Conservation (phyloP, 2,329 filamentous ascomycete genomes). For the Plectosphaerella plurivora region DNA sequence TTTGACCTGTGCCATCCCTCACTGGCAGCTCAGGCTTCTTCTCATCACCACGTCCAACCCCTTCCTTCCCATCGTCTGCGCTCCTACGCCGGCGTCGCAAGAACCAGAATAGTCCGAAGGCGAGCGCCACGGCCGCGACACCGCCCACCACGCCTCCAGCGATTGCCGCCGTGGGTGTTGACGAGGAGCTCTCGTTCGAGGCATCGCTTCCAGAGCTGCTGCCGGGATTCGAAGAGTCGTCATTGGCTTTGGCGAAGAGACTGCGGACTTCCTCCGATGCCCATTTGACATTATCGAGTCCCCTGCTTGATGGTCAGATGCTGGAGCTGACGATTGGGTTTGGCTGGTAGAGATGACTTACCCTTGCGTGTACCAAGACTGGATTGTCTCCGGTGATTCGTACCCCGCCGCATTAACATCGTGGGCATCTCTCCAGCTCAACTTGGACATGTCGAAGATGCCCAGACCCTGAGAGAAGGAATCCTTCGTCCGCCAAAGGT, state of each 20-base stretch:
- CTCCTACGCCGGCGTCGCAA: slow-evolving; percentile 32
- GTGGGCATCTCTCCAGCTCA: slow-evolving; percentile 28
- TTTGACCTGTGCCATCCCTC: too few relatives aligned
- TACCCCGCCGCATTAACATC: slow-evolving; percentile 27
- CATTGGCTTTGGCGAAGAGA: not conserved
- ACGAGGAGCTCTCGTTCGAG: not conserved
- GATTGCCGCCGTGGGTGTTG: slow-evolving; percentile 29
- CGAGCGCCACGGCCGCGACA: slow-evolving; percentile 32
- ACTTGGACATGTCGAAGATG: slow-evolving; percentile 31
- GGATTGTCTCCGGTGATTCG: slow-evolving; percentile 23
- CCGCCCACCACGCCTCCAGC: slow-evolving; percentile 44
- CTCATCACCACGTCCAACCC: too few relatives aligned
- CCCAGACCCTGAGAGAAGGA: slow-evolving; percentile 30
- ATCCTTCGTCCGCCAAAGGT: slow-evolving; percentile 13
- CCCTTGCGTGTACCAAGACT: slow-evolving; percentile 26
- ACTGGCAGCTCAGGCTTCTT: too few relatives aligned
- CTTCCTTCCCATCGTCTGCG: slow-evolving; percentile 11
- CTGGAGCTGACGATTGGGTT: not conserved
- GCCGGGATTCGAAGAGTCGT: not conserved
- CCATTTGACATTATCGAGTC: not conserved
- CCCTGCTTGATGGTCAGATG: not conserved
- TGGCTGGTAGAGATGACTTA: not conserved
- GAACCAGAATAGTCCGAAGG: slow-evolving; percentile 34
- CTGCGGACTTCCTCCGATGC: not conserved
- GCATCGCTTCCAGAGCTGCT: not conserved